These are phyloP conservation scores for Pelargonium cotyledonis DNA, from an alignment of 441 rosid genomes.

Conservation along the genomic window DNA sequence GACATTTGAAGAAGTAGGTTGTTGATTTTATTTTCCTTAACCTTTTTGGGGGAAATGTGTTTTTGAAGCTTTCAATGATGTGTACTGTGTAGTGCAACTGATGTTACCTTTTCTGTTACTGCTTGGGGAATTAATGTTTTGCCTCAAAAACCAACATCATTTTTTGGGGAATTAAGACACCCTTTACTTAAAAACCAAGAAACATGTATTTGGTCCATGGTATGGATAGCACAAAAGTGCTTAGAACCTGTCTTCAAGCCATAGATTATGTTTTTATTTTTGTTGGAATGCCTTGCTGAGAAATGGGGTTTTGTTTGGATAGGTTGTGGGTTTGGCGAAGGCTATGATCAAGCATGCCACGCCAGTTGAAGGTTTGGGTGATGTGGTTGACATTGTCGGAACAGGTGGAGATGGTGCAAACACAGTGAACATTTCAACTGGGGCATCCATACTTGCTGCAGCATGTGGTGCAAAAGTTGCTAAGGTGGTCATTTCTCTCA, in stretches of 20 bases:
- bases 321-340: too few relatives aligned
- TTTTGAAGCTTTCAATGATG: background rate
- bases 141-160: background rate
- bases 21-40: background rate
- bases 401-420: conserved; percentile 95
- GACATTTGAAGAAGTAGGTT: conserved; percentile 73
- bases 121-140: background rate
- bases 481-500: conserved; percentile 38
- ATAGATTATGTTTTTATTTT: too few relatives aligned
- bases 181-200: too few relatives aligned
- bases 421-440: conserved; percentile 90
- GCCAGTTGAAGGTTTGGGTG: conserved; percentile 69
- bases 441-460: conserved; percentile 84
- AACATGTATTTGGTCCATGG: background rate
- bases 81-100: background rate
- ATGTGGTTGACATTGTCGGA: conserved; percentile 84
- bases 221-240: background rate
- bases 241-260: background rate
- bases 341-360: conserved; percentile 70
- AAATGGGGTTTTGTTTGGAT: background rate
- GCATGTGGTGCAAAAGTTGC: conserved; percentile 96
- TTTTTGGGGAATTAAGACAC: background rate
- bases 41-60: background rate
- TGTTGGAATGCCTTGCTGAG: background rate
- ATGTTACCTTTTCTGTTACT: background rate